phyloP scores from a whole-genome alignment of 257 asterid species.

The Ilex asprella region DNA sequence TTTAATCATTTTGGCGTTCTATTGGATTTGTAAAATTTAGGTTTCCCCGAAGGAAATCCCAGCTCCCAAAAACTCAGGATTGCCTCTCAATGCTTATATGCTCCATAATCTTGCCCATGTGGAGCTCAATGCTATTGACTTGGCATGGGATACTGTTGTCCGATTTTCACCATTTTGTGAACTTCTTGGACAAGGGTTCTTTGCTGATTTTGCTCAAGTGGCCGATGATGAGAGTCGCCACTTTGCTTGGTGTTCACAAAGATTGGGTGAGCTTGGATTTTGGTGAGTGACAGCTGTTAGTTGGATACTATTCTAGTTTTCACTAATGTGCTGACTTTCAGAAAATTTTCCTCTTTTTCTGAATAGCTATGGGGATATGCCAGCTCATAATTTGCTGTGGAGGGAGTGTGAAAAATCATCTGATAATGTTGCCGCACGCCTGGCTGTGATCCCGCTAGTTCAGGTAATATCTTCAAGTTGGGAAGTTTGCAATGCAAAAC shows the following conservation, averaged over 20 bases:
- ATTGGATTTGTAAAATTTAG: conserved; percentile 23
- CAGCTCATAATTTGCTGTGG: conserved; percentile 91
- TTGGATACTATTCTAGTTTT: conserved; percentile 4
- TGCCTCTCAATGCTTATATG: conserved; percentile 88
- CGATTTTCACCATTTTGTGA: conserved; percentile 67
- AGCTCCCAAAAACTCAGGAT: conserved; percentile 55
- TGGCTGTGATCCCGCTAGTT: conserved; percentile 87
- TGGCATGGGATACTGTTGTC: conserved; percentile 98
- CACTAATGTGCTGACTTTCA: conserved; percentile 13
- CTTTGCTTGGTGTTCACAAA: conserved; percentile 91
- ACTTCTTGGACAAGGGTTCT: conserved; percentile 82
- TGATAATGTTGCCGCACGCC: conserved; percentile 75
- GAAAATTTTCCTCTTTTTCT: conserved; percentile 9
- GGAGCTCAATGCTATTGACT: conserved; percentile 92
- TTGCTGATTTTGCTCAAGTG: conserved; percentile 90
- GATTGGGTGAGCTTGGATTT: conserved; percentile 83
- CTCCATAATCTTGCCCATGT: conserved; percentile 97
- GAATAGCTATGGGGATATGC: conserved; percentile 87
- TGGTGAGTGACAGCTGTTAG: conserved; percentile 35
- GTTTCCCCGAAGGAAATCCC: conserved; percentile 90
- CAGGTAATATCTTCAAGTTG: conserved; percentile 44
- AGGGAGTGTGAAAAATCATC: conserved; percentile 91
- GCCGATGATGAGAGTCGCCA: conserved; percentile 98
- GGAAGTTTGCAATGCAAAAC: neutral
- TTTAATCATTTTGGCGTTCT: too few relatives aligned